Evolutionary conservation across 345 rosid species (phyloP), one percentile per base, ranked within the genome.

Genomic region (Reutealis trisperma): DNA sequence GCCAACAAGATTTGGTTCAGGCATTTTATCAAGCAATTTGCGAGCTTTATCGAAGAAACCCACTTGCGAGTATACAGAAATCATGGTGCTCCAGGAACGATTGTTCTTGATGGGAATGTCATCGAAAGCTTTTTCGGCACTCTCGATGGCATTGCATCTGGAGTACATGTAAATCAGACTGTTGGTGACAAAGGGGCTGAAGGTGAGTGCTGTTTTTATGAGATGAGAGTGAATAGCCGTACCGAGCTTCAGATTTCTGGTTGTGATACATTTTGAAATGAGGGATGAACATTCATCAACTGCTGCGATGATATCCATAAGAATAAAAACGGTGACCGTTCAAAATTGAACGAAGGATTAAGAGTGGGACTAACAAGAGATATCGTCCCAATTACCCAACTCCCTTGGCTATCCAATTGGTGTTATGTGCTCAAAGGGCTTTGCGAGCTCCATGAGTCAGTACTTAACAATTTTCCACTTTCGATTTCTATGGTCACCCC

Each of bases 21-120:
- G 88, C 84, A 88, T 86, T 88, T 81, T 54, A 74, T 83, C 87
- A 54, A 88, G 81, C 87, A 81, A 19, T 14, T 68, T 24, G 34
- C 78, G 79, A 0, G 88, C 88, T 2, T 70, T 27, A 1, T 68
- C 61, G 62, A 88, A 71, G 12, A 68, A 71, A 42, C 84, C 88
- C 1, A 25, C 22, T 66, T 62, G 68, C 0, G 15, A 37, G 25
- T 71, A 84, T 0, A 71, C 76, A 57, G 79, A 45, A 2, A 86
- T 42, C 54, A 84, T 49, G 16, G 72, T 71, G 77, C 83, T 88
- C 89, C 86, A 86, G 19, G 86, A 88, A 52, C 52, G 80, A 44
- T 21, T 57, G 63, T 82, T 81, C 78, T 84, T 84, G 54, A 25
- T 45, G 71, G 74, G 77, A 13, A 79, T 66, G 45, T 84, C 91